Conservation (phyloP, 2,329 filamentous ascomycete species). For the Trichoderma koningii region DNA sequence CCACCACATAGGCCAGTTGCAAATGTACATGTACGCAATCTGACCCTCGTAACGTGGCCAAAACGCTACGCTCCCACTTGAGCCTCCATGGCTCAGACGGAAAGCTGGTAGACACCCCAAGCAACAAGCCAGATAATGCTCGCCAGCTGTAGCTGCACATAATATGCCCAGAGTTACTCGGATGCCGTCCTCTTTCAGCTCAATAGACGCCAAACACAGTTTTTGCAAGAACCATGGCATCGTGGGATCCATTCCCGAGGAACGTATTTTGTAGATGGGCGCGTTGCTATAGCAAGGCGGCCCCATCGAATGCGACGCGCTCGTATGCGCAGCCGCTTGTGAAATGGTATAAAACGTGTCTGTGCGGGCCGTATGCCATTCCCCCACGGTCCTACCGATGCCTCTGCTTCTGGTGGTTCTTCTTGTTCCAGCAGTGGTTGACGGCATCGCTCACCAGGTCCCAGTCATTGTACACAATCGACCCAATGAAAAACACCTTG, state of each 20-base stretch:
- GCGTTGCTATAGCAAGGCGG: slow-evolving; percentile 26
- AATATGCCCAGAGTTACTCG: not conserved
- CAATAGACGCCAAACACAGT: slow-evolving; percentile 19
- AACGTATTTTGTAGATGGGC: slow-evolving; percentile 39
- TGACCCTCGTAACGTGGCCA: slow-evolving; percentile 8
- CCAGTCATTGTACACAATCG: slow-evolving; percentile 45
- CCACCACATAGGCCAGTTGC: slow-evolving; percentile 26
- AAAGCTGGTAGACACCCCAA: slow-evolving; percentile 5
- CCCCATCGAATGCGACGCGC: slow-evolving; percentile 26
- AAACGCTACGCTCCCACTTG: slow-evolving; percentile 3
- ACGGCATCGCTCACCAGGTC: slow-evolving; percentile 49
- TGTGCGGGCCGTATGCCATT: slow-evolving; percentile 16
- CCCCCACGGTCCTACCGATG: slow-evolving; percentile 28
- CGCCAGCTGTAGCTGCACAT: not conserved
- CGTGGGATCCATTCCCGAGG: slow-evolving; percentile 28
- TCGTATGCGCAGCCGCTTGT: slow-evolving; percentile 16
- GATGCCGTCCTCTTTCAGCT: not conserved
- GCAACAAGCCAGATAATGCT: not conserved
- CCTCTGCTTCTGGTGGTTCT: slow-evolving; percentile 42
- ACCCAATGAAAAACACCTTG: slow-evolving; percentile 59
- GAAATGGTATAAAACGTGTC: slow-evolving; percentile 28
- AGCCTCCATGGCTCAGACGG: not conserved
- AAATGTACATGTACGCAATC: slow-evolving; percentile 15
- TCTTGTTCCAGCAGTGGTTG: slow-evolving; percentile 52
- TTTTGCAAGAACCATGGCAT: slow-evolving; percentile 29